phyloP scores from a whole-genome alignment of 2,329 filamentous ascomycete species.

The Colletotrichum sp. region DNA sequence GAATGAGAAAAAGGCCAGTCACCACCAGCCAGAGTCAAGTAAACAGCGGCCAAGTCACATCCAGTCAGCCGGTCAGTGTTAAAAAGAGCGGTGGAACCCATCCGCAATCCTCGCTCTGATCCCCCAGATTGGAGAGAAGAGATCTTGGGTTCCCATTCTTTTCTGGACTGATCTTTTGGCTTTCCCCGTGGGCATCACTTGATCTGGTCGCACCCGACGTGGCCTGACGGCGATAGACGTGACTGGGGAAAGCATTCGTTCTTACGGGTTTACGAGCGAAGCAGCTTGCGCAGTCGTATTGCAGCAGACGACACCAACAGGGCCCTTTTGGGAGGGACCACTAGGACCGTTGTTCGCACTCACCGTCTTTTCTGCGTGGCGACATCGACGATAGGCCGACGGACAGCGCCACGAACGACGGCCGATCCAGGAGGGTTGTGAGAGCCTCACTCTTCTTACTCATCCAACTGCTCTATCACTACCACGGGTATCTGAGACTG shows the following conservation, averaged over 20 bases:
- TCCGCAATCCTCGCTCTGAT: not conserved
- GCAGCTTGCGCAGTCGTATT: not conserved
- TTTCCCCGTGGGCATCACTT: not conserved
- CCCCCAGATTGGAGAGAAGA: not conserved
- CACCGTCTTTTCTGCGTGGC: constrained; percentile 14
- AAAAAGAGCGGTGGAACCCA: not conserved
- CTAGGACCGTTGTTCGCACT: not conserved
- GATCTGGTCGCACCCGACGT: not conserved
- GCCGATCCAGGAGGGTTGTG: not conserved
- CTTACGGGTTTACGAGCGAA: not conserved
- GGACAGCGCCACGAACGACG: not conserved
- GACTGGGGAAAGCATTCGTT: not conserved
- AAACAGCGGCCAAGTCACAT: not conserved
- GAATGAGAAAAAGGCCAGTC: not conserved
- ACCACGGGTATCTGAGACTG: not conserved
- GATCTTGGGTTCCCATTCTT: not conserved
- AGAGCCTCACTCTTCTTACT: not conserved
- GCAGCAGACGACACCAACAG: not conserved
- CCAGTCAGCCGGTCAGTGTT: not conserved
- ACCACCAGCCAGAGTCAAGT: not conserved
- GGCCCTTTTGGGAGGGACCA: not conserved
- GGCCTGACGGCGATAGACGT: not conserved
- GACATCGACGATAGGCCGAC: not conserved
- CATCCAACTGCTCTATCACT: not conserved
- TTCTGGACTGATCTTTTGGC: not conserved